phyloP scores from a whole-genome alignment of 176 grass and related monocot species.

The Carex pumila region DNA sequence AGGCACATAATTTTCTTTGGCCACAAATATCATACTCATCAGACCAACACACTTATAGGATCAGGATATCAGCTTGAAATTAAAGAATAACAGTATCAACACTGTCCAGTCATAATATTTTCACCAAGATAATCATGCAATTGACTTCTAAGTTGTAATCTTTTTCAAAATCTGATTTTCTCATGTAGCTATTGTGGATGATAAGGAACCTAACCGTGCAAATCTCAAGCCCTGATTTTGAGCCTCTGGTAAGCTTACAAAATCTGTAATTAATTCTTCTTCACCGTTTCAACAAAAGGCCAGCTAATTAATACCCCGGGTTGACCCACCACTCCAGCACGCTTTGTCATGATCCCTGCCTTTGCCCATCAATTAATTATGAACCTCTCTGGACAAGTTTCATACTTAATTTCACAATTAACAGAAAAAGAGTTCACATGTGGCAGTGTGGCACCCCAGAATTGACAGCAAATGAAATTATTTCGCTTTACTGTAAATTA shows the following conservation, averaged over 20 bases:
- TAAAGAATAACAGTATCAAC: not conserved
- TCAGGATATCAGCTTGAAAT: not conserved
- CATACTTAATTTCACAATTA: too few relatives aligned
- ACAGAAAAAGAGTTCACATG: too few relatives aligned
- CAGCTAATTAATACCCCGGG: not conserved
- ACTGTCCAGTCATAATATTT: not conserved
- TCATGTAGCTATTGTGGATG: conserved; percentile 55
- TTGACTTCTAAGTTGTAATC: not conserved
- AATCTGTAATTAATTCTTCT: not conserved
- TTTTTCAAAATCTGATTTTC: not conserved
- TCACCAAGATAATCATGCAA: not conserved
- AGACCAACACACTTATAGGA: not conserved
- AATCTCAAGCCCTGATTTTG: conserved; percentile 40
- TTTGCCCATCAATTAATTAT: too few relatives aligned
- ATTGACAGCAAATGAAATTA: too few relatives aligned
- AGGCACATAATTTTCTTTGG: not conserved
- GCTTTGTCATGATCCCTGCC: too few relatives aligned
- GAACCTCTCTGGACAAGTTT: too few relatives aligned
- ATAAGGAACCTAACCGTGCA: conserved; percentile 62
- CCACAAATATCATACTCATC: not conserved
- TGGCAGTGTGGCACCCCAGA: too few relatives aligned
- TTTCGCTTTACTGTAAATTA: not conserved
- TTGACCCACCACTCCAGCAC: too few relatives aligned
- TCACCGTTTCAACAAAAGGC: not conserved
- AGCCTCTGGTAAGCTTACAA: conserved; percentile 45